These are phyloP conservation scores for Cystobasidium tubakii DNA, from an alignment of 768 basidiomycete genomes.

Conservation along the genomic window DNA sequence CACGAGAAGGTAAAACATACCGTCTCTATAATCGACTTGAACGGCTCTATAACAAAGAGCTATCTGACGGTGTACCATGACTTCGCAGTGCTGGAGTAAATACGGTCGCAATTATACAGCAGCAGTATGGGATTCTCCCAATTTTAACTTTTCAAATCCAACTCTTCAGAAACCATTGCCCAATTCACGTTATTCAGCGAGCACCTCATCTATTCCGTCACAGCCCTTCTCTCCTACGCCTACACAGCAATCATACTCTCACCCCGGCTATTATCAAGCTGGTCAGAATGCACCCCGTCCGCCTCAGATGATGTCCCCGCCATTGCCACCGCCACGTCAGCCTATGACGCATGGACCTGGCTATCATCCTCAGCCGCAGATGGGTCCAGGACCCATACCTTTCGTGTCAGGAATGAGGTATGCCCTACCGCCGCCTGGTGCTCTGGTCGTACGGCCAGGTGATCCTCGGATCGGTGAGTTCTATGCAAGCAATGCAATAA, in stretches of 20 bases:
- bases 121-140: constrained; percentile 8
- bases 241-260: background rate
- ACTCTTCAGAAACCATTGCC: constrained; percentile 28
- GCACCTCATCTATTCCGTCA: background rate
- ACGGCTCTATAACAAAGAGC: background rate
- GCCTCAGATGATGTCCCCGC: background rate
- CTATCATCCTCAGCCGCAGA: background rate
- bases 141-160: constrained; percentile 34
- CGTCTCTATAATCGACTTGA: too few relatives aligned
- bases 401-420: background rate
- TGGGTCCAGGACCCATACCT: background rate
- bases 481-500: background rate
- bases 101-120: constrained; percentile 27
- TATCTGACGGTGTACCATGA: background rate
- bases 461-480: constrained; percentile 28
- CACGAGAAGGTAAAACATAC: constrained; percentile 23
- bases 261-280: constrained; percentile 29
- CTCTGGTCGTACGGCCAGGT: constrained; percentile 28
- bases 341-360: background rate
- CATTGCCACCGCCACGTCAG: background rate
- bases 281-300: constrained; percentile 1
- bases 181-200: constrained; percentile 19
- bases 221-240: background rate
- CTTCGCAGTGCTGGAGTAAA: constrained; percentile 26
- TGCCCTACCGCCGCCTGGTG: constrained; percentile 19